Base-by-base conservation (phyloP, 2,329 filamentous ascomycete genomes). In the Xylaria multiplex region DNA sequence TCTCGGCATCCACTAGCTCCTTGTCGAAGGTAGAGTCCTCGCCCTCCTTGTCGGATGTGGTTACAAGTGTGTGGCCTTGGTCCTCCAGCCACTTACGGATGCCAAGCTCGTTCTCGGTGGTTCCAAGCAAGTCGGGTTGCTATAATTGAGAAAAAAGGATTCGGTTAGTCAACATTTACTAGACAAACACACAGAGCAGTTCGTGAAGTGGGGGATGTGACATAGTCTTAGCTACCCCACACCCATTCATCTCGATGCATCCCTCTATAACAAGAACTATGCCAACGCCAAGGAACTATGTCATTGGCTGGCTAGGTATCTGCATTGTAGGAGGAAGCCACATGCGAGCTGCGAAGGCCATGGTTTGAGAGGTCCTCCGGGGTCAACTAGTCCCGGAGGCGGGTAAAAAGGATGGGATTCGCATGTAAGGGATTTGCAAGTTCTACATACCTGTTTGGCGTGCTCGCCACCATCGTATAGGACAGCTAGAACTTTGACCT, bases 61-160 rank as follows among this genome's bases (percentile, higher is more conserved):
- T 99, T 74, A 99, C 88, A 69, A 99, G 89, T 70, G 93, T 96
- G 88, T 99, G 96, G 76, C 96, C 96, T 81, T 96, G 91, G 69
- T 95, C 92, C 86, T 98, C 96, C 74, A 99, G 90, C 95, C 96
- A 99, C 83, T 96, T 94, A 79, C 96, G 90, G 79, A 99, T 86
- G 75, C 96, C 96, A 69, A 99, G 93, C 87, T 99, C 96, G 82
- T 98, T 98, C 87, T 99, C 93, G 55, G 93, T 97, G 70, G 96
- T 97, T 77, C 96, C 96, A 76, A 97, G 89, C 75, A 99, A 88
- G 76, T 88, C 88, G 71, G 94, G 93, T 80, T 90, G 87, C 86
- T 90, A 67, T 59, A 72, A 70, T 71, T 63, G 66, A 67, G 59
- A 59, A 69, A 67, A 67, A 69, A 60, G 54, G 54, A 54, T 53